phyloP scores from a whole-genome alignment of 1,139 yeast genomes.

The Debaryomycetaceae sp. region DNA sequence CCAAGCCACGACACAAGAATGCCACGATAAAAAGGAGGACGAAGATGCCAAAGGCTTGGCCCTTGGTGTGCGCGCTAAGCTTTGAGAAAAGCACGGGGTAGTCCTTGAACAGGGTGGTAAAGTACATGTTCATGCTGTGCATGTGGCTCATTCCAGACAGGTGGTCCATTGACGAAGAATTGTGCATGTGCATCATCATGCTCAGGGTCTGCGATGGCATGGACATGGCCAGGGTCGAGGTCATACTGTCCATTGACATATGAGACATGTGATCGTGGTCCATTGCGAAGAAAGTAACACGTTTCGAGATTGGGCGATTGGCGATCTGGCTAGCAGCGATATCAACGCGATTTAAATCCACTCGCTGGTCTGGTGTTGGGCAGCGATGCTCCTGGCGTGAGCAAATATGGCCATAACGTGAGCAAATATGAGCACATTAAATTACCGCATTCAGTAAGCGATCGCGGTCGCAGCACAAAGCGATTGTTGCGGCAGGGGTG shows the following conservation, averaged over 20 bases:
- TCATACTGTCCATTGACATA: constrained; percentile 1
- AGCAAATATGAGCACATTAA: too few relatives aligned
- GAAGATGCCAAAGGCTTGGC: constrained; percentile 64
- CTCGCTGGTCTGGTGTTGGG: too few relatives aligned
- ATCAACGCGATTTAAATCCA: too few relatives aligned
- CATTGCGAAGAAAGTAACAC: too few relatives aligned
- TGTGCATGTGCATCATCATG: constrained; percentile 2
- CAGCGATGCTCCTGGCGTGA: too few relatives aligned
- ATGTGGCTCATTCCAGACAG: constrained; percentile 10
- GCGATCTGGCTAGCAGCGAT: too few relatives aligned
- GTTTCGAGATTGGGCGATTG: too few relatives aligned
- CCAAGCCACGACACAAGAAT: constrained; percentile 46
- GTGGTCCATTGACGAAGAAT: constrained; percentile 2
- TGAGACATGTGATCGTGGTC: neutral
- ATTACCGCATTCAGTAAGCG: too few relatives aligned
- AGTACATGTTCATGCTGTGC: constrained; percentile 42
- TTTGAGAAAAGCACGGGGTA: constrained; percentile 54
- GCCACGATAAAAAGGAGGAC: constrained; percentile 46
- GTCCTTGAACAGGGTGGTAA: constrained; percentile 37
- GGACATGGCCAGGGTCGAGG: neutral
- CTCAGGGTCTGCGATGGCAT: neutral
- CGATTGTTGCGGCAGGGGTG: too few relatives aligned
- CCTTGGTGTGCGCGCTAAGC: constrained; percentile 42
- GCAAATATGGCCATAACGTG: too few relatives aligned
- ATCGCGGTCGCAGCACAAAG: too few relatives aligned